Evolutionary conservation across 2,329 filamentous ascomycete species (phyloP).

Genomic region (Endothia cerciana): DNA sequence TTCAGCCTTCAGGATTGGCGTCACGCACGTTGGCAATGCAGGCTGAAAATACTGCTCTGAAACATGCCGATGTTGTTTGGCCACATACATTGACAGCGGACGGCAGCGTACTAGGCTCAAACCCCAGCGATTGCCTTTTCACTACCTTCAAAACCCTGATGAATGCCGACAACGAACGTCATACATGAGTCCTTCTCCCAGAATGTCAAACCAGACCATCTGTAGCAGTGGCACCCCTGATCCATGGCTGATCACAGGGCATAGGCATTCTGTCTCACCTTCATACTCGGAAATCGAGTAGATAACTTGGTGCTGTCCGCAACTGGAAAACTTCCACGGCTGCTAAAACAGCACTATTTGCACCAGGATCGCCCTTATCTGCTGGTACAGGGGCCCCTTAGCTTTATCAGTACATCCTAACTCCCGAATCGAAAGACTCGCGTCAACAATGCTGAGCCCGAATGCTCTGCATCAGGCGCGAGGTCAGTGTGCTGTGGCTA

Average conservation of each 20-base stretch:
- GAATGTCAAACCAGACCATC: conserved; percentile 38
- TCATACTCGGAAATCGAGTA: conserved; percentile 38
- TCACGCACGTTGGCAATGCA: no score
- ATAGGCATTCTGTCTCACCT: conserved; percentile 34
- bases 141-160: neutral
- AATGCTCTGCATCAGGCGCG: conserved; percentile 23
- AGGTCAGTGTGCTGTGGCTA: conserved; percentile 27
- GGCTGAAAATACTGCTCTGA: no score
- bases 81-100: no score
- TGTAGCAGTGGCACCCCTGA: conserved; percentile 36
- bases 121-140: neutral
- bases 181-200: neutral
- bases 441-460: conserved; percentile 20
- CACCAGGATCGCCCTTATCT: conserved; percentile 12
- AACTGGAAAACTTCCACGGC: conserved; percentile 37
- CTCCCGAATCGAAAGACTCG: conserved; percentile 30
- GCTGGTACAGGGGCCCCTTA: conserved; percentile 1
- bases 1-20: no score
- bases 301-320: conserved; percentile 40
- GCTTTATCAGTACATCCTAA: conserved; percentile 3
- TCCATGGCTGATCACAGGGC: conserved; percentile 36
- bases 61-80: no score
- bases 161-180: neutral
- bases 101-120: no score
- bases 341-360: conserved; percentile 30